Evolutionary conservation across 495 filamentous ascomycete species (phyloP), one percentile per base, ranked within the genome.

Genomic region (Xylaria telfairii): DNA sequence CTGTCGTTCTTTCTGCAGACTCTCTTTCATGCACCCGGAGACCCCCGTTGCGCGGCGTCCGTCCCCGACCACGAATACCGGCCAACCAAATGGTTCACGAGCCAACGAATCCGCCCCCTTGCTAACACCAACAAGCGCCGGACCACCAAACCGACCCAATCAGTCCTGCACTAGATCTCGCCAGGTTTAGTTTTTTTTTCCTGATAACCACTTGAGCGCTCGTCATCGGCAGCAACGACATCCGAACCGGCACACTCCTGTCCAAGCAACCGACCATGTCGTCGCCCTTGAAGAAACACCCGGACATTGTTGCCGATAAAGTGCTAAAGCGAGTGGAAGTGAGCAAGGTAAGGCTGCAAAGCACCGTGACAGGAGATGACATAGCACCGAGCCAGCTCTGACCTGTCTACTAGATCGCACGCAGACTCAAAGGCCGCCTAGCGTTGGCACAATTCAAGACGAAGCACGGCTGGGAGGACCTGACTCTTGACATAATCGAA

Each of bases 371-470:
- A 4, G 12, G 12, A 70, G 30, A 68, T 47, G 59, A 19, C 21
- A 54, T 13, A 57, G 19, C 42, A 61, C 69, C 30, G 53, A 42
- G 71, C 62, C 74, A 69, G 69, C 37, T 46, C 63, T 57, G 67
- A 47, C 73, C 70, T 63, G 71, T 71, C 59, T 67, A 44, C 68
- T 73, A 99, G 96, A 96, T 98, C 81, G 96, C 94, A 67, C 85
- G 95, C 80, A 91, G 90, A 76, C 84, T 99, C 42, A 93, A 97
- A 81, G 92, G 96, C 83, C 93, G 95, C 54, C 87, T 99, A 42
- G 95, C 96, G 73, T 88, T 98, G 63, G 96, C 96, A 78, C 95
- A 93, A 83, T 94, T 97, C 88, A 99, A 98, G 83, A 93, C 95
- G 65, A 92, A 95, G 80, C 90, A 97, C 81, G 95, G 95, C 71